These are phyloP conservation scores for Exophiala dermatitidis DNA, from an alignment of 2,329 filamentous ascomycete species.

Conservation along the genomic window DNA sequence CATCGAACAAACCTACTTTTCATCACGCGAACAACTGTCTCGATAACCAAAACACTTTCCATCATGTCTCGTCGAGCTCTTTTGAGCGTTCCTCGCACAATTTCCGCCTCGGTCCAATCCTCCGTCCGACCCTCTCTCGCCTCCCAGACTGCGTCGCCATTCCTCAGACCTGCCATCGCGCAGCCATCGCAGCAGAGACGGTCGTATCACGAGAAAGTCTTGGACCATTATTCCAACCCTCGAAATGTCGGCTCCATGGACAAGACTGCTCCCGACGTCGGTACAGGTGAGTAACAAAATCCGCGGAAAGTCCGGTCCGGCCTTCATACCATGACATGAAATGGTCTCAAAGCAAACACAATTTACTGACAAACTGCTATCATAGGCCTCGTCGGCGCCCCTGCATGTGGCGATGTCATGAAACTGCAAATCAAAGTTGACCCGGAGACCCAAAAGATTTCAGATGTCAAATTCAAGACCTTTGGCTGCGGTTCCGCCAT, in stretches of 20 bases:
- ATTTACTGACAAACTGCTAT: constrained; percentile 6
- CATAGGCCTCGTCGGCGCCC: constrained; percentile 74
- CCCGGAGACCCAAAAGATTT: constrained; percentile 77
- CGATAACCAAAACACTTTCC: not conserved
- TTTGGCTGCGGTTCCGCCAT: constrained; percentile 94
- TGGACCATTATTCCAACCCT: constrained; percentile 76
- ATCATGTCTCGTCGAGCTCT: constrained; percentile 54
- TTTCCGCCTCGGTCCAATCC: constrained; percentile 45
- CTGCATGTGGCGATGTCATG: constrained; percentile 88
- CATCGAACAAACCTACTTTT: not conserved
- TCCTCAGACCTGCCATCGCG: constrained; percentile 37
- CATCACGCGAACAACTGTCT: not conserved
- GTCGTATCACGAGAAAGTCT: constrained; percentile 62
- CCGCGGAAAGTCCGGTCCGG: not conserved
- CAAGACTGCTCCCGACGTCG: constrained; percentile 75
- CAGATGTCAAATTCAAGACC: constrained; percentile 96
- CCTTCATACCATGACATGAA: no score
- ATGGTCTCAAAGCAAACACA: not conserved
- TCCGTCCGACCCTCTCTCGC: constrained; percentile 44
- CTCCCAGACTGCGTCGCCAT: constrained; percentile 36
- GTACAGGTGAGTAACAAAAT: constrained; percentile 46
- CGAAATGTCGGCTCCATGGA: constrained; percentile 72
- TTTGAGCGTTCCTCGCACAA: constrained; percentile 47
- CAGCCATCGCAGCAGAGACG: constrained; percentile 34
- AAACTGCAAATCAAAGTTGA: constrained; percentile 91